Conservation (phyloP, 2,329 filamentous ascomycete genomes). For the Hysterium pulicare region DNA sequence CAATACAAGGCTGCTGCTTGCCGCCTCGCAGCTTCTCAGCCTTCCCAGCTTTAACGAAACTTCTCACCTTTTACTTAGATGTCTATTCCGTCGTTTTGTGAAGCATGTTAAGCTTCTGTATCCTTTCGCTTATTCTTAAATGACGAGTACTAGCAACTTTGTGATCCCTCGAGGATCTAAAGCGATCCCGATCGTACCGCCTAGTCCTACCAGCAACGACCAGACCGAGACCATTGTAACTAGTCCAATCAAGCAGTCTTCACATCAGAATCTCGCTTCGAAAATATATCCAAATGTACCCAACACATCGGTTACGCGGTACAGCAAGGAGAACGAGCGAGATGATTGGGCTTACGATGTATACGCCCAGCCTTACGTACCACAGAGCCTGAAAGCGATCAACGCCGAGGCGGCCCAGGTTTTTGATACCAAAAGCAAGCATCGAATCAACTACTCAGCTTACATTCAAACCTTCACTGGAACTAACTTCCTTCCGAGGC, state of each 20-base stretch:
- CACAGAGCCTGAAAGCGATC: constrained; percentile 12
- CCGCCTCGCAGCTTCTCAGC: too few species aligned
- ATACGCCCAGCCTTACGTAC: constrained; percentile 21
- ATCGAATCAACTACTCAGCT: constrained; percentile 12
- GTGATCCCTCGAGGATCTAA: constrained; percentile 1
- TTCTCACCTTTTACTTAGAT: too few species aligned
- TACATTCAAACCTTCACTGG: constrained; percentile 19
- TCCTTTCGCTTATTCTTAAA: too few species aligned
- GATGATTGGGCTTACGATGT: constrained; percentile 16
- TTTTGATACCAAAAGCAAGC: constrained; percentile 9
- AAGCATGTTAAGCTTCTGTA: too few species aligned
- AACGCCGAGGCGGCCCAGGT: constrained; percentile 11
- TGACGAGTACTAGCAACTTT: too few species aligned
- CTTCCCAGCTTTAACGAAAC: too few species aligned
- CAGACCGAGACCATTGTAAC: too few species aligned
- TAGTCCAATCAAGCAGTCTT: too few species aligned
- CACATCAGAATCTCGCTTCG: too few species aligned
- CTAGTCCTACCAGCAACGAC: neutral
- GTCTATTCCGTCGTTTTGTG: too few species aligned
- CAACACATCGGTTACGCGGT: neutral
- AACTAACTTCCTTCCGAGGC: constrained; percentile 13
- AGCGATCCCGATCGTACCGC: constrained; percentile 3
- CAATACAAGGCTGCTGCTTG: too few species aligned
- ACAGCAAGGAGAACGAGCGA: neutral
- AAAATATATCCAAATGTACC: neutral